Conservation (phyloP, 176 grass and related monocot genomes). For the Hordeum vulgare region MorexV3_pseudomolecules_assembly NC_058524.1:43508588-43509087, state of each 20-base stretch:
- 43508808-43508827: constrained; percentile 78
- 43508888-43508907: constrained; percentile 58
- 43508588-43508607: constrained; percentile 80
- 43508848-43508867: constrained; percentile 76
- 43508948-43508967: constrained; percentile 90
- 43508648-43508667: constrained; percentile 77
- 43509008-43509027: constrained; percentile 90
- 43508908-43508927: constrained; percentile 66
- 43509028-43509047: constrained; percentile 87
- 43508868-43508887: constrained; percentile 71
- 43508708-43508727: constrained; percentile 70
- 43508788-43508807: constrained; percentile 80
- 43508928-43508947: constrained; percentile 64
- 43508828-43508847: constrained; percentile 89
- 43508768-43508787: constrained; percentile 71
- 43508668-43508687: constrained; percentile 75
- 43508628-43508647: constrained; percentile 81
- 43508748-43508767: constrained; percentile 87
- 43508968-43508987: constrained; percentile 93
- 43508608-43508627: constrained; percentile 78
- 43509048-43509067: constrained; percentile 60
- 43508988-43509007: constrained; percentile 90
- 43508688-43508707: constrained; percentile 68
- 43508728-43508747: constrained; percentile 93
- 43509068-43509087: constrained; percentile 79